Evolutionary conservation across 75 land plant genomes (phyloP).

Genomic region (Chamaecyparis obtusa): DNA sequence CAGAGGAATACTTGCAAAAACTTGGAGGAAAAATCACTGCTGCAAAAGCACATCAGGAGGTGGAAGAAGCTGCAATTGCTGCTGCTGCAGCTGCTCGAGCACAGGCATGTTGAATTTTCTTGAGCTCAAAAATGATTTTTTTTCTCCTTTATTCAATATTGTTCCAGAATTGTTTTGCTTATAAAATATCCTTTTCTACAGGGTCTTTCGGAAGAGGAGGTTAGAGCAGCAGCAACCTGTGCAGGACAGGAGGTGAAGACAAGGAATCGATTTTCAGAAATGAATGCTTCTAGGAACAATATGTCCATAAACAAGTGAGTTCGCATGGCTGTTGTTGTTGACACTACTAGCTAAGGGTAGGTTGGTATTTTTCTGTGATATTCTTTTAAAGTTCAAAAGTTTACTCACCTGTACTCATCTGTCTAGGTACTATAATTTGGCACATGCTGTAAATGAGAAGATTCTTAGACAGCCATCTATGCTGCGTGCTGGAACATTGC

Average conservation of each 20-base stretch:
- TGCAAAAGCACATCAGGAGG: slow-evolving; percentile 88
- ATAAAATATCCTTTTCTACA: slow-evolving; percentile 20
- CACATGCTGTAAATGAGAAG: slow-evolving; percentile 97
- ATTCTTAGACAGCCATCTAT: slow-evolving; percentile 96
- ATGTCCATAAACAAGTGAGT: slow-evolving; percentile 82
- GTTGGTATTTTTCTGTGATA: neutral
- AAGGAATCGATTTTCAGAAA: slow-evolving; percentile 65
- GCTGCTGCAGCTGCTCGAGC: slow-evolving; percentile 91
- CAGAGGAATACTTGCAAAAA: slow-evolving; percentile 97
- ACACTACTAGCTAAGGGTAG: slow-evolving; percentile 5
- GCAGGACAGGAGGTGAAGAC: slow-evolving; percentile 92
- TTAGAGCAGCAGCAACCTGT: slow-evolving; percentile 81
- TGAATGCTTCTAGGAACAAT: slow-evolving; percentile 78
- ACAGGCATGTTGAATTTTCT: slow-evolving; percentile 51
- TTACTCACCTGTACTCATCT: slow-evolving; percentile 12
- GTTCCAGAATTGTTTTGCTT: neutral
- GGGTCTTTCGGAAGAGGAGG: slow-evolving; percentile 99
- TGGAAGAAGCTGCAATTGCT: slow-evolving; percentile 89
- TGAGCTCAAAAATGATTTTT: neutral
- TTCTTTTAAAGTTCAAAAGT: slow-evolving; percentile 7
- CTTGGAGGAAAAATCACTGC: slow-evolving; percentile 97
- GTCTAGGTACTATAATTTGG: slow-evolving; percentile 87
- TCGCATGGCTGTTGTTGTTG: neutral
- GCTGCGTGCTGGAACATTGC: slow-evolving; percentile 88
- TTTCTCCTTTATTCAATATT: neutral